Evolutionary conservation across 2,329 filamentous ascomycete genomes (phyloP).

Genomic region (Aspergillus fumigatus): DNA sequence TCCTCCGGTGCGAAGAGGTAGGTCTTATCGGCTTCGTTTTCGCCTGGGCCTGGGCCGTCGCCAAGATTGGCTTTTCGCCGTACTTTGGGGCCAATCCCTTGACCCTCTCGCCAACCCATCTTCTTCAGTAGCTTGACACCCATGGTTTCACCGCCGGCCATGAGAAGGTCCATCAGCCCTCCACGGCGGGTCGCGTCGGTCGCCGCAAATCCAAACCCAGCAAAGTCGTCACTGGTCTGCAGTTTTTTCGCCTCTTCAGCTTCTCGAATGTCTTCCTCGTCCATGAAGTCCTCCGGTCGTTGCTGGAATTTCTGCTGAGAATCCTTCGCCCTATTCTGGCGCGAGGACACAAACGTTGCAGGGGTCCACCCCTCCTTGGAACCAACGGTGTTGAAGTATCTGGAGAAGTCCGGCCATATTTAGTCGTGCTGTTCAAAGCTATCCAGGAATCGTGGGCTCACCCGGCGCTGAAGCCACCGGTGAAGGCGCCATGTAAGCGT

Average conservation of each 20-base stretch:
- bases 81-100: conserved; percentile 86
- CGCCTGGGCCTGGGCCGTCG: conserved; percentile 40
- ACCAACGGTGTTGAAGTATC: conserved; percentile 96
- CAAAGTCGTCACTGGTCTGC: conserved; percentile 68
- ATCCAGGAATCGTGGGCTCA: conserved; percentile 47
- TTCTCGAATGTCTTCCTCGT: conserved; percentile 89
- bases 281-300: conserved; percentile 90
- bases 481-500: conserved; percentile 91
- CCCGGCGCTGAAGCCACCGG: conserved; percentile 94
- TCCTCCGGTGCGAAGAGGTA: conserved; percentile 86
- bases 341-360: conserved; percentile 85
- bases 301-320: conserved; percentile 50
- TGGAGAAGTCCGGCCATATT: conserved; percentile 37
- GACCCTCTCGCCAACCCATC: conserved; percentile 95
- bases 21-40: conserved; percentile 42
- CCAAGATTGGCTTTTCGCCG: conserved; percentile 68
- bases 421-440: conserved; percentile 31
- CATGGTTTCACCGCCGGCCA: conserved; percentile 72
- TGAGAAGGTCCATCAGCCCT: conserved; percentile 67
- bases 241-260: conserved; percentile 72
- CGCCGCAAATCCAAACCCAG: conserved; percentile 66
- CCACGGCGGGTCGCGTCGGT: conserved; percentile 50
- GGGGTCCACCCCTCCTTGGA: conserved; percentile 98
- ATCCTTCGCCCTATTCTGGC: conserved; percentile 70
- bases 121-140: conserved; percentile 77